Percentiles rank a stretch among this genome's conserved stretches.
phyloP scores from a whole-genome alignment of 2,329 filamentous ascomycete species.

The Penicillium crustosum region DNA sequence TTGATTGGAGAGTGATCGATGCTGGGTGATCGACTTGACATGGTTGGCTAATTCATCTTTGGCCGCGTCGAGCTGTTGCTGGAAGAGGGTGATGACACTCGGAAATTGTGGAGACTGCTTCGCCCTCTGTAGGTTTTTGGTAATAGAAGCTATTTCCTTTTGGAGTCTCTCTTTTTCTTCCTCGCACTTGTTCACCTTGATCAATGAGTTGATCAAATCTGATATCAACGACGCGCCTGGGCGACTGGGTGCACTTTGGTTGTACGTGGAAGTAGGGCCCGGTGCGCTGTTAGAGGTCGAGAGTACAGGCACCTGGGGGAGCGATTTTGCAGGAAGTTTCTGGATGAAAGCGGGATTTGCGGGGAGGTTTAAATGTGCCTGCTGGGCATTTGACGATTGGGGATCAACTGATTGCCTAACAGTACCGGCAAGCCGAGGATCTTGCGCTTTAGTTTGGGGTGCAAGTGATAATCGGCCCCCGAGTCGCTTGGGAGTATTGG shows the following conservation, averaged over 20 bases:
- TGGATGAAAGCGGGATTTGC: neutral
- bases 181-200: conserved; percentile 19
- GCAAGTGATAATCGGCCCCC: neutral
- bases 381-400: neutral
- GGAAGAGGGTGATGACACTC: conserved; percentile 23
- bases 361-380: neutral
- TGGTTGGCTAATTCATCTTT: conserved; percentile 7
- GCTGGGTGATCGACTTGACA: neutral
- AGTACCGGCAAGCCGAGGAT: conserved; percentile 5
- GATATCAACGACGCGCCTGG: neutral
- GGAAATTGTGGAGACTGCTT: conserved; percentile 23
- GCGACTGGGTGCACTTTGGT: neutral
- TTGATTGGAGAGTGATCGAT: neutral
- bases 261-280: neutral
- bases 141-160: conserved; percentile 35
- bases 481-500: neutral
- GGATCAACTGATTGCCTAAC: neutral
- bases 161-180: conserved; percentile 29
- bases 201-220: conserved; percentile 3
- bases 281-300: neutral
- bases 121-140: conserved; percentile 37
- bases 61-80: conserved; percentile 15
- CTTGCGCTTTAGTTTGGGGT: neutral
- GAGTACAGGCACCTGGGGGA: neutral
- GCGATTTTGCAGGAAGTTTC: neutral